Evolutionary conservation across 208 protist species (phyloP), one percentile per base, ranked within the genome.

Genomic region (Crithidia mellificae): DNA sequence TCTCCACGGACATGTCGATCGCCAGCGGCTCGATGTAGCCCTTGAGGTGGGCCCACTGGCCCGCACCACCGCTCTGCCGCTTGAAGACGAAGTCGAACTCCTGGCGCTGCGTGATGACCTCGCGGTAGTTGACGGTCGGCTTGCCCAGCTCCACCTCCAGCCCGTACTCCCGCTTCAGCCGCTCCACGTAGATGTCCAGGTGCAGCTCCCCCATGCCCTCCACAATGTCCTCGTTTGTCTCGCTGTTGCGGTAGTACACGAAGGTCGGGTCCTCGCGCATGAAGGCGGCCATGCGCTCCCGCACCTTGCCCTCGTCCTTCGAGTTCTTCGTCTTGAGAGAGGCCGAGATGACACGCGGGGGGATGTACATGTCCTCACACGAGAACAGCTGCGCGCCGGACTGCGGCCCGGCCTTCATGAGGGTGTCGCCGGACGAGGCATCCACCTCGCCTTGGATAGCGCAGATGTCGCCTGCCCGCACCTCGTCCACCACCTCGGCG

Each of bases 11-110:
- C 88, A 97, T 94, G 73, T 96, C 85, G 68, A 97, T 95, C 5
- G 78, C 54, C 44, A 98, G 81, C 38, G 92, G 86, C 80, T 96
- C 93, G 61, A 98, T 78, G 73, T 90, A 95, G 53, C 97, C 97
- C 73, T 97, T 96, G 32, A 99, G 72, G 46, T 98, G 94, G 8
- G 95, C 98, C 88, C 97, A 99, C 86, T 99, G 98, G 32, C 98
- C 98, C 11, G 96, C 80, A 68, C 98, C 98, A 83, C 98, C 98
- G 77, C 92, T 96, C 89, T 99, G 98, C 62, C 99, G 98, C 89
- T 99, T 99, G 84, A 99, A 98, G 32, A 97, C 92, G 80, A 98
- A 99, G 69, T 99, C 88, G 78, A 98, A 99, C 30, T 94, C 82
- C 56, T 95, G 88, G 25, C 81, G 52, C 59, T 88, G 77, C 9